Evolutionary conservation across 2,329 filamentous ascomycete species (phyloP).

Genomic region (Kalaharituber pfeilii): DNA sequence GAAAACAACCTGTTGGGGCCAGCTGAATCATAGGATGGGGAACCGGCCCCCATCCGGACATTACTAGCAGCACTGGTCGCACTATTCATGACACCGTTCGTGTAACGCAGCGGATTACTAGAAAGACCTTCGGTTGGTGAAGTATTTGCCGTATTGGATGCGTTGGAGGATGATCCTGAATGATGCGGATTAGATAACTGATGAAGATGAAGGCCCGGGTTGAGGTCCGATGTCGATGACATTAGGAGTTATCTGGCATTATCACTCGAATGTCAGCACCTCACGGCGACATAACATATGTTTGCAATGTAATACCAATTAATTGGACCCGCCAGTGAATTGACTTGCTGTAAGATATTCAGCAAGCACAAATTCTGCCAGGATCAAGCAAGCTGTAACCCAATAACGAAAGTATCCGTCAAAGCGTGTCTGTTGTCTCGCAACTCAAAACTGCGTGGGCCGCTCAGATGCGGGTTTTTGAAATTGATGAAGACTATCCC

Average conservation of each 20-base stretch:
- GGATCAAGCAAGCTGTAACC: neutral
- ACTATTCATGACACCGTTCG: slow-evolving; percentile 23
- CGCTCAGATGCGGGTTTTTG: neutral
- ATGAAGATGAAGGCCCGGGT: slow-evolving; percentile 11
- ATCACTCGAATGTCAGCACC: slow-evolving; percentile 2
- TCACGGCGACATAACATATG: slow-evolving; percentile 3
- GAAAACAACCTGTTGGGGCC: slow-evolving; percentile 63
- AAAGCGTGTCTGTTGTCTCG: neutral
- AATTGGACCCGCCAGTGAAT: neutral
- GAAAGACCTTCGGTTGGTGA: slow-evolving; percentile 18
- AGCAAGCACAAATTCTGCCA: neutral
- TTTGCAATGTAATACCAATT: slow-evolving; percentile 5
- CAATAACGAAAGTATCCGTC: neutral
- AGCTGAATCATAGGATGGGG: slow-evolving; percentile 78
- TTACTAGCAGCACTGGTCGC: slow-evolving; percentile 35
- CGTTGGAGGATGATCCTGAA: slow-evolving; percentile 16
- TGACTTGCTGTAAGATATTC: neutral
- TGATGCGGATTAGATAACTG: slow-evolving; percentile 12
- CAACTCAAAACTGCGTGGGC: neutral
- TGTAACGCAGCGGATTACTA: slow-evolving; percentile 13
- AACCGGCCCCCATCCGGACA: slow-evolving; percentile 70
- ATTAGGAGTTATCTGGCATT: slow-evolving; percentile 20
- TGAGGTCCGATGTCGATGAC: slow-evolving; percentile 19
- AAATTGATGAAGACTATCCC: neutral
- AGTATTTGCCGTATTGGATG: slow-evolving; percentile 17